Base-by-base conservation (phyloP, 169 alveolate genomes). In the Eimeria sp. region DNA sequence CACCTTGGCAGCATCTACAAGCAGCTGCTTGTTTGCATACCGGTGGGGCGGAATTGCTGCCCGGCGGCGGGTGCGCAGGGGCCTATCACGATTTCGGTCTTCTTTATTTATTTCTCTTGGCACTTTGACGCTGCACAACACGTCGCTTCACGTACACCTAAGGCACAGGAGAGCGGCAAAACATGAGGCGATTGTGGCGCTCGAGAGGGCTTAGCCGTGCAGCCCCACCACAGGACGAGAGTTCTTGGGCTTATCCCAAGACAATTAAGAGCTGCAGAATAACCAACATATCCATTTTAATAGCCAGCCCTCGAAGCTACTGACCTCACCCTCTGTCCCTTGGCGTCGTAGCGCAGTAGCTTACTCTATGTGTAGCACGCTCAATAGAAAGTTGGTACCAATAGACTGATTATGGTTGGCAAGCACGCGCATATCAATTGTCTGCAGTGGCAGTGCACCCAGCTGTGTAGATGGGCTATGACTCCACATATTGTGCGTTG, bases 11-110 rank as follows among this genome's bases (percentile, higher is more conserved):
- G 80, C 49, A 71, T 71, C 80, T 33, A 4, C 54, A 71, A 14
- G 80, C 54, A 8, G 49, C 80, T 16, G 80, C 10, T 68, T 27
- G 87, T 77, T 77, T 25, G 37, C 66, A 25, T 52, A 77, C 87
- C 20, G 64, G 62, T 43, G 87, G 87, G 87, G 87, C 62, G 66
- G 33, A 4, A 77, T 4, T 9, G 66, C 66, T 77, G 64, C 62
- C 58, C 87, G 87, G 87, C 87, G n/a, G 23, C 14, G 87, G 64
- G 46, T 49, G 87, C 87, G 33, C 87, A 77, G 37, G 46, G 87
- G 87, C 62, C 87, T 52, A 46, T 27, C 62, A 43, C 87, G 37
- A 25, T 11, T 20, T 49, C 46, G 64, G 40, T 43, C 66, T 43
- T 77, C n/a, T 54, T 8, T 33, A 71, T 37, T 71, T 37, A 14